Evolutionary conservation across 345 rosid species (phyloP).

Genomic region (Citrus trifoliata): DNA sequence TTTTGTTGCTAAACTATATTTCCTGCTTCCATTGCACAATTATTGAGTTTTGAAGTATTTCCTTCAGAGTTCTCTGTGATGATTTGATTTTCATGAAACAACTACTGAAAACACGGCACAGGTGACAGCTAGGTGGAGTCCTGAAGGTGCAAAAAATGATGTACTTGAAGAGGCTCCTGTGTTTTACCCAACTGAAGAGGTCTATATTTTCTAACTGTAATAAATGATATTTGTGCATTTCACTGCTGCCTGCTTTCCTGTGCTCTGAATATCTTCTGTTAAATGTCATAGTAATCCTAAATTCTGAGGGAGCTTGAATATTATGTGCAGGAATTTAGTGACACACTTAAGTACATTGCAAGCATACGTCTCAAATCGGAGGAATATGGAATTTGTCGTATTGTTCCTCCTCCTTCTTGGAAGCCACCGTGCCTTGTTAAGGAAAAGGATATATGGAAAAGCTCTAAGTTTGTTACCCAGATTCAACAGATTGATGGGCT

Average conservation of each 20-base stretch:
- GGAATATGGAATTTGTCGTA: slow-evolving; percentile 68
- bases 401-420: slow-evolving; percentile 78
- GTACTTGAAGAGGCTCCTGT: slow-evolving; percentile 59
- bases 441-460: slow-evolving; percentile 47
- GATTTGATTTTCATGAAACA: slow-evolving; percentile 8
- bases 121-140: slow-evolving; percentile 32
- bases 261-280: slow-evolving; percentile 14
- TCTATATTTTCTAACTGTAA: slow-evolving; percentile 22
- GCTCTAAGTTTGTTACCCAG: slow-evolving; percentile 38
- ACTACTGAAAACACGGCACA: slow-evolving; percentile 30
- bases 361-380: slow-evolving; percentile 51
- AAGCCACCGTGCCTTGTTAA: slow-evolving; percentile 50
- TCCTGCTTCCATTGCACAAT: background rate
- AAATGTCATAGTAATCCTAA: slow-evolving; percentile 9
- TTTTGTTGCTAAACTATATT: background rate
- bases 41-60: background rate
- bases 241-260: slow-evolving; percentile 11
- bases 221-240: slow-evolving; percentile 11
- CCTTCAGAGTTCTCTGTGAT: slow-evolving; percentile 1
- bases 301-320: slow-evolving; percentile 19
- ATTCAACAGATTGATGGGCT: slow-evolving; percentile 47
- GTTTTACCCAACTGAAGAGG: slow-evolving; percentile 67
- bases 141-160: slow-evolving; percentile 28
- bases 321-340: slow-evolving; percentile 62
- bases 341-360: slow-evolving; percentile 53